phyloP scores from a whole-genome alignment of 352 stramenopile species.

The Phytopythium cucurbitacearum region DNA sequence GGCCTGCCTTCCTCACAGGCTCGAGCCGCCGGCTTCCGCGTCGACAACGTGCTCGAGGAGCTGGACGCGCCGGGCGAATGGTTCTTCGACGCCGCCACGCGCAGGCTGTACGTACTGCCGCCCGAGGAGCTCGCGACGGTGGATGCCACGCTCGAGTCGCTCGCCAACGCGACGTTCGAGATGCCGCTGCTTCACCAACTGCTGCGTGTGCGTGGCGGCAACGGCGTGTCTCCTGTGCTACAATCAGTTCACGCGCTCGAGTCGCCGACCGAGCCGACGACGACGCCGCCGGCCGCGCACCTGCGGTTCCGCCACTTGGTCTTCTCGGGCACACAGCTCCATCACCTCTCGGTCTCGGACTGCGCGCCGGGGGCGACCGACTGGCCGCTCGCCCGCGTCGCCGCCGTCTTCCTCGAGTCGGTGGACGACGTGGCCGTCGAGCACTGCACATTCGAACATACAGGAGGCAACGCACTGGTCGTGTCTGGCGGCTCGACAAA shows the following conservation, averaged over 20 bases:
- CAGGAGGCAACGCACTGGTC: slow-evolving; percentile 66
- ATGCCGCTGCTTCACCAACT: slow-evolving; percentile 62
- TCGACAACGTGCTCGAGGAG: slow-evolving; percentile 65
- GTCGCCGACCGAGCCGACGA: slow-evolving; percentile 43
- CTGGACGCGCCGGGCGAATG: slow-evolving; percentile 58
- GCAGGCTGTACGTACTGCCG: slow-evolving; percentile 58
- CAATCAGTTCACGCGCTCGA: slow-evolving; percentile 33
- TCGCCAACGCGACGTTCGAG: slow-evolving; percentile 33
- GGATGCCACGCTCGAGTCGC: slow-evolving; percentile 9
- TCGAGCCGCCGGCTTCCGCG: slow-evolving; percentile 27
- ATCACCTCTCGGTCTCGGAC: slow-evolving; percentile 55
- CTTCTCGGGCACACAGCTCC: slow-evolving; percentile 59
- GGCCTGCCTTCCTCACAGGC: slow-evolving; percentile 12
- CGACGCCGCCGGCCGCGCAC: slow-evolving; percentile 23
- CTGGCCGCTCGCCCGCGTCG: slow-evolving; percentile 59
- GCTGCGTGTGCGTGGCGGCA: slow-evolving; percentile 55
- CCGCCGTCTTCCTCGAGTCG: slow-evolving; percentile 60
- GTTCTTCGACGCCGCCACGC: slow-evolving; percentile 54
- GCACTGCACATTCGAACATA: slow-evolving; percentile 64
- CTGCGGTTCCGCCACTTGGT: slow-evolving; percentile 54
- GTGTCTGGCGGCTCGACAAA: slow-evolving; percentile 50
- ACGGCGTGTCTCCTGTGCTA: slow-evolving; percentile 24
- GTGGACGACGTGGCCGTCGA: slow-evolving; percentile 40
- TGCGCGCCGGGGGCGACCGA: slow-evolving; percentile 21
- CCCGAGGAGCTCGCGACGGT: slow-evolving; percentile 17